Base-by-base conservation (phyloP, 2,329 filamentous ascomycete genomes). In the Fusarium domesticum region DNA sequence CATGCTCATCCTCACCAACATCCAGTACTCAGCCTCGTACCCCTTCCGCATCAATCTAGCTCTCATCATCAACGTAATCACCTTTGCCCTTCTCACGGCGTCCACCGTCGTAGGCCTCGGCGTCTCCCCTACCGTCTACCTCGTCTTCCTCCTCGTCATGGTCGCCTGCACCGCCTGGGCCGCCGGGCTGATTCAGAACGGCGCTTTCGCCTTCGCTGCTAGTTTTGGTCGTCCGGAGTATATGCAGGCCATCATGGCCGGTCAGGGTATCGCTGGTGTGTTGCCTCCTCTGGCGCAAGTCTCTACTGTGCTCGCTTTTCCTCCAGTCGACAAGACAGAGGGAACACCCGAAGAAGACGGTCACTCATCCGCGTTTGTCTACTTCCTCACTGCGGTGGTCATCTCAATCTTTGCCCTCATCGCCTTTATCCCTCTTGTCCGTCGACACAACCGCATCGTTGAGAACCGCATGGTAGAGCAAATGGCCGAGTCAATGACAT, bases 171-270 rank as follows among this genome's bases (percentile, higher is more conserved):
- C 90, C 0, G 88, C 89, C 53, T 75, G 86, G 62, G 90, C 89
- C 0, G 87, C 90, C 0, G 91, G 87, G 0, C 74, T 96, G 39
- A 87, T 91, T 55, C 93, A 97, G 69, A 97, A 97, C 65, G 93
- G 93, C 15, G 82, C 93, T 10, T 96, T 96, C 64, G 89, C 93
- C 3, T 97, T 91, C 63, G 90, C 89, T 3, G 82, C 87, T 4
- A 85, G 88, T 40, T 97, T 96, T 61, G 89, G 85, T 28, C 76
- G 87, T 39, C 81, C 85, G 16, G 88, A 93, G 66, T 98, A 97
- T 66, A 96, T 89, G 43, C 92, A 97, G 68, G 92, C 86, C 18
- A 90, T 97, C 66, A 97, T 98, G 91, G 84, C 85, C 3, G 93
- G 93, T 1, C 93, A 98, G 67, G 92, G 85, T 23, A 76, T 98